phyloP scores from a whole-genome alignment of 345 rosid species.

The Gossypium mustelinum region DNA sequence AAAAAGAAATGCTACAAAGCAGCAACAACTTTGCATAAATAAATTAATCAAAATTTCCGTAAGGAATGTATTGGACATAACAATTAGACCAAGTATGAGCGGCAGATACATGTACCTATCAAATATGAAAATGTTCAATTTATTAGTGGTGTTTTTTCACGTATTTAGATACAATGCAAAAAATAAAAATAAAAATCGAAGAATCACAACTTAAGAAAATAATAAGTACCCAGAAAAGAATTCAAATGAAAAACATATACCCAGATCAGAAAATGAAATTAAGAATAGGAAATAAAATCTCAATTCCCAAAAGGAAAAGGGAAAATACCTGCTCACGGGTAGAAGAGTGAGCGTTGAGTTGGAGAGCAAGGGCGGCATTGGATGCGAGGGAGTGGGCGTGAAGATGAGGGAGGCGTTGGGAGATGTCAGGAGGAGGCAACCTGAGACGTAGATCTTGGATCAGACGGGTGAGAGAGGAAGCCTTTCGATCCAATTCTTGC shows the following conservation, averaged over 20 bases:
- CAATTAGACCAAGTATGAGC: neutral
- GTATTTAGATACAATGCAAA: neutral
- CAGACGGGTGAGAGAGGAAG: constrained; percentile 64
- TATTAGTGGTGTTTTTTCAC: too few species aligned
- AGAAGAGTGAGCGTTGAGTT: constrained; percentile 87
- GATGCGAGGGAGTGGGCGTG: constrained; percentile 93
- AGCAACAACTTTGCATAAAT: neutral
- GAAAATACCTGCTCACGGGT: constrained; percentile 74
- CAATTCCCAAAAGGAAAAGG: neutral
- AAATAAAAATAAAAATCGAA: neutral
- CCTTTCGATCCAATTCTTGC: constrained; percentile 62
- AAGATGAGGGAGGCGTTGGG: constrained; percentile 88
- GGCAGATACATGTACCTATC: too few species aligned
- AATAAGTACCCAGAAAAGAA: neutral
- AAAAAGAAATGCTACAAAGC: neutral
- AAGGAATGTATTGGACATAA: neutral
- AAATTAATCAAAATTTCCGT: neutral
- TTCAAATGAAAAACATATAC: neutral
- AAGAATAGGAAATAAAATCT: neutral
- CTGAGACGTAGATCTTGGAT: constrained; percentile 84
- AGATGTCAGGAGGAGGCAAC: constrained; percentile 79
- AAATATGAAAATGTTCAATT: too few species aligned
- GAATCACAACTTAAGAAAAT: neutral
- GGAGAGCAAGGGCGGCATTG: constrained; percentile 83
- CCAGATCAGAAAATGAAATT: neutral